Evolutionary conservation across 768 basidiomycete species (phyloP).

Genomic region (Tylopilus rubrobrunneus): DNA sequence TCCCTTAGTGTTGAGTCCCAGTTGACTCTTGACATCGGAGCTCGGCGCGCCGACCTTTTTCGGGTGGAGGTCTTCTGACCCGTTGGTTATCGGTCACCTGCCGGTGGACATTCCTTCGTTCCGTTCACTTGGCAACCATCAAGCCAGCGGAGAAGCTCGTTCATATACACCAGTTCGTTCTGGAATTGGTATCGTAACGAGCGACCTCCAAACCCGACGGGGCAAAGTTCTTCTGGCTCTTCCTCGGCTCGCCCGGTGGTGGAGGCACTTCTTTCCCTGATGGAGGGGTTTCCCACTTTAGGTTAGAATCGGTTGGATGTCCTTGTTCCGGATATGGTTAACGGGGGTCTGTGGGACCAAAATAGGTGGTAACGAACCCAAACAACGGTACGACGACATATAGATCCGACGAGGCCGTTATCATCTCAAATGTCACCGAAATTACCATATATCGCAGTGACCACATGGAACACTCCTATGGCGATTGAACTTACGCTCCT

Average conservation of each 20-base stretch:
- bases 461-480: constrained; percentile 9
- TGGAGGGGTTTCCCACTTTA: not conserved
- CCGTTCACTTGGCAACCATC: constrained; percentile 24
- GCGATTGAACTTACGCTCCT: not conserved
- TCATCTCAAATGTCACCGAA: constrained; percentile 2
- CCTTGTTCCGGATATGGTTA: constrained; percentile 17
- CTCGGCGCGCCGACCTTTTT: not conserved
- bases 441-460: not conserved
- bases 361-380: constrained; percentile 19
- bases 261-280: constrained; percentile 6
- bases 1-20: not conserved
- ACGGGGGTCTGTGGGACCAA: constrained; percentile 2
- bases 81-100: not conserved
- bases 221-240: not conserved
- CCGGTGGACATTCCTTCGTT: not conserved
- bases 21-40: not conserved
- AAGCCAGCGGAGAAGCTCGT: not conserved
- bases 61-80: constrained; percentile 6
- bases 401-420: constrained; percentile 13
- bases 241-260: not conserved
- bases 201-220: not conserved
- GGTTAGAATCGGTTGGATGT: not conserved
- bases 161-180: constrained; percentile 2
- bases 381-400: constrained; percentile 20
- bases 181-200: constrained; percentile 1